Conservation (phyloP, 768 basidiomycete genomes). For the Serpula lacrymans region DNA sequence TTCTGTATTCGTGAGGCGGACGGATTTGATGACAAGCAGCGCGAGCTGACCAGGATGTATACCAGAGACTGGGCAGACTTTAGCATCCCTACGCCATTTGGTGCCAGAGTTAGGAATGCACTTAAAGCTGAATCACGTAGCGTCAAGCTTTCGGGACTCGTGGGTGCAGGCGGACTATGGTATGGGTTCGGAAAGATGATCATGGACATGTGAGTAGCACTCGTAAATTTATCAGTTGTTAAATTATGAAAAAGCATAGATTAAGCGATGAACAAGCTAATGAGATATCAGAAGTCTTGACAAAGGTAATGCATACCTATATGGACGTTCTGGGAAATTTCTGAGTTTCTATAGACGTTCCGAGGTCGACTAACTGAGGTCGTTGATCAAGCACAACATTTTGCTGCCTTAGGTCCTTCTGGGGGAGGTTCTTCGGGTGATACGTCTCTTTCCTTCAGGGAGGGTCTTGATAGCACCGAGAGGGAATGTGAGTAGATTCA, state of each 20-base stretch:
- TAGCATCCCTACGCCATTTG: constrained; percentile 77
- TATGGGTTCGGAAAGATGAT: constrained; percentile 89
- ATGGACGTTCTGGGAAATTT: neutral
- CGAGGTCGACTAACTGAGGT: constrained; percentile 71
- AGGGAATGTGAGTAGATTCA: constrained; percentile 71
- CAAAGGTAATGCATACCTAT: constrained; percentile 43
- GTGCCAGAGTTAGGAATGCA: constrained; percentile 74
- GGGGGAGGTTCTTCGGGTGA: constrained; percentile 55
- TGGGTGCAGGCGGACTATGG: constrained; percentile 88
- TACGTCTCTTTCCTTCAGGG: constrained; percentile 72
- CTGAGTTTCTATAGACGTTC: constrained; percentile 55
- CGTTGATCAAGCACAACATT: constrained; percentile 87
- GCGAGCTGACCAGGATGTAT: constrained; percentile 4
- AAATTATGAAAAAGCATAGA: constrained; percentile 36
- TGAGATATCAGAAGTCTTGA: constrained; percentile 69
- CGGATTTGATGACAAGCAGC: neutral
- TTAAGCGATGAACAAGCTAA: constrained; percentile 72
- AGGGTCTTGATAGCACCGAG: constrained; percentile 91
- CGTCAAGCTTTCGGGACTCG: constrained; percentile 77
- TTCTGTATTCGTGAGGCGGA: constrained; percentile 67
- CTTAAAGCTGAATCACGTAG: constrained; percentile 85
- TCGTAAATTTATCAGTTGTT: constrained; percentile 1
- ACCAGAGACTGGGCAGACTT: constrained; percentile 91
- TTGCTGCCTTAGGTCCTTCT: constrained; percentile 66
- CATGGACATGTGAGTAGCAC: constrained; percentile 64